Conservation (phyloP, 2,329 filamentous ascomycete genomes). For the Xylaria sp. region DNA sequence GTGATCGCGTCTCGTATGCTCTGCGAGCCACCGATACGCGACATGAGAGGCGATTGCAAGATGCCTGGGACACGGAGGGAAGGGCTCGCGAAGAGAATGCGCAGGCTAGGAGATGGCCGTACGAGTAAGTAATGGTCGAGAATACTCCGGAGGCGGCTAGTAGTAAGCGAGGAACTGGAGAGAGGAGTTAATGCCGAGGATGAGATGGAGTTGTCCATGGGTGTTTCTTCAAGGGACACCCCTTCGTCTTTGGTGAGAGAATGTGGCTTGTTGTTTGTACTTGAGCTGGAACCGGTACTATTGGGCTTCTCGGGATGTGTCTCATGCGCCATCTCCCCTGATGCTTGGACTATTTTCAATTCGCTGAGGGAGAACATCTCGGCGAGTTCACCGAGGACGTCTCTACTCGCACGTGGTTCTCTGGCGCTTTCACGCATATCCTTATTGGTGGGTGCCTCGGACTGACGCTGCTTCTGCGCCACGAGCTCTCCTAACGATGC, state of each 20-base stretch:
- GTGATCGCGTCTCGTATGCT: conserved; percentile 61
- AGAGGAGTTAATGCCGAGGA: conserved; percentile 26
- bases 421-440: conserved; percentile 14
- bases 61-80: conserved; percentile 75
- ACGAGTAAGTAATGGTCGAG: conserved; percentile 72
- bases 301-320: conserved; percentile 58
- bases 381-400: conserved; percentile 70
- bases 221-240: conserved; percentile 32
- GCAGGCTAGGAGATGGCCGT: conserved; percentile 72
- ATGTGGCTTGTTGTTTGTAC: conserved; percentile 54
- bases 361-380: conserved; percentile 78
- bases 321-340: conserved; percentile 72
- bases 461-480: conserved; percentile 34
- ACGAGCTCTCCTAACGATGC: conserved; percentile 68
- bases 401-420: conserved; percentile 30
- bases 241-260: conserved; percentile 55
- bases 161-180: conserved; percentile 41
- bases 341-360: conserved; percentile 70
- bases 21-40: conserved; percentile 62
- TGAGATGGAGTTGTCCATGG: conserved; percentile 26
- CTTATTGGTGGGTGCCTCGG: neutral
- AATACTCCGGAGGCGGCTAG: conserved; percentile 54
- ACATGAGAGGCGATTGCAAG: conserved; percentile 68
- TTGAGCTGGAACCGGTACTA: conserved; percentile 52
- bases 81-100: conserved; percentile 76